Evolutionary conservation across 768 basidiomycete species (phyloP), one percentile per base, ranked within the genome.

Genomic region (Tulasnella sp.): DNA sequence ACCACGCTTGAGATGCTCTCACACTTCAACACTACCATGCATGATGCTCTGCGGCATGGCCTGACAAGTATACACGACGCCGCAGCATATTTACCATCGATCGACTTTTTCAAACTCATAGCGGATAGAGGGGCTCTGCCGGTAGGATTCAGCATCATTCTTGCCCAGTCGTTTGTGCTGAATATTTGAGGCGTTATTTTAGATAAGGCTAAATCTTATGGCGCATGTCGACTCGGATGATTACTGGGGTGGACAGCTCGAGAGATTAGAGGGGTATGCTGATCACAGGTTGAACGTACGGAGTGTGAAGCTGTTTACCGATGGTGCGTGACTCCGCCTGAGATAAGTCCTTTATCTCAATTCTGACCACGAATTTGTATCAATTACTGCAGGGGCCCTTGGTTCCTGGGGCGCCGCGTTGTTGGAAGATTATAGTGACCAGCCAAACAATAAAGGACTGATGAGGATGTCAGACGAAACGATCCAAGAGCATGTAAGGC

Each of bases 381-480:
- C n/a, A n/a, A 29, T 29, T 12, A 58, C 22, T 58, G 42, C 75
- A 91, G 91, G 96, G 54, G 96, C 96, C 0, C 87, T 99, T 4
- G 94, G 97, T 0, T 93, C 92, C 1, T 93, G 93, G 86, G 96
- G 97, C 9, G 96, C 97, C 0, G 96, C 97, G 0, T 86, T 99
- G 75, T 83, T 93, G 6, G 87, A 91, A 70, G 93, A 94, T 22
- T 99, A 97, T 81, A 87, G 89, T 0, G 93, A 97, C 82, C 88
- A 91, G 29, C 90, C 92, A 1, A 86, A 88, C 0, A 89, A 88
- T 31, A 85, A 81, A 11, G 96, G 96, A 0, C 85, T 93, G 74
- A 86, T 98, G 86, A 86, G 89, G 49, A 34, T 34, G 84, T 85
- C 72, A 83, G 86, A 2, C 86, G 89, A 29, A 86, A 88, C 22